Base-by-base conservation (phyloP, 2,329 filamentous ascomycete species). In the Pseudophaeomoniella oleicola region DNA sequence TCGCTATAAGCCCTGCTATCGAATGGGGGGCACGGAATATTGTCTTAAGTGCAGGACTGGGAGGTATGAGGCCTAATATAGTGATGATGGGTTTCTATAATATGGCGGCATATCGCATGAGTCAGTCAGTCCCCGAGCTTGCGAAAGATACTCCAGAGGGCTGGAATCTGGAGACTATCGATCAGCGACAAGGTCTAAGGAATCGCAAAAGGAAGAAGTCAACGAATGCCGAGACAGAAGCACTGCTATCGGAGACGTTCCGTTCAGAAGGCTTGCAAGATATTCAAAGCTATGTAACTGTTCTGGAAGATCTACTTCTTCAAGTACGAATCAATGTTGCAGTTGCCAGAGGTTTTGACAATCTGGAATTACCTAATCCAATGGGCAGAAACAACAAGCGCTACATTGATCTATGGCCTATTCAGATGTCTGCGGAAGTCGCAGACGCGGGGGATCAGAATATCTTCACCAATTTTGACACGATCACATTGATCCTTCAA, bases 401-500 rank as follows among this genome's bases (percentile, higher is more conserved):
- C 49, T 88, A 79, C 49, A 83, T 93, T 42, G 85, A 93, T 50
- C 61, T 93, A 3, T 93, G 85, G 85, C 85, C 85, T 0, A 90
- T 93, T 37, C 86, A 93, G 46, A 93, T 93, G 83, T 88, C 84
- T 4, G 84, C 84, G 1, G 82, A 88, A 48, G 72, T 90, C 19
- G 69, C 68, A 1, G 44, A 47, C 16, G 72, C 75, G 50, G 76
- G 68, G 43, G 70, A 68, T 41, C 75, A 74, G 47, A 67, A 90
- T 4, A 56, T 88, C 37, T 92, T 85, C 0, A 90, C 82, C 0
- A 93, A 93, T 46, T 92, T 93, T 53, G 85, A 93, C 54, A 93
- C 85, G 0, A 92, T 86, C 69, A 74, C 84, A 0, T 64, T 92
- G n/a, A 90, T 92, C 40, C 64, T 92, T 3, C 84, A 92, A 47